Percentiles rank a stretch among this genome's conserved stretches.
Conservation (phyloP, 2,329 filamentous ascomycete species). For the Lasiodiplodia gonubiensis region DNA sequence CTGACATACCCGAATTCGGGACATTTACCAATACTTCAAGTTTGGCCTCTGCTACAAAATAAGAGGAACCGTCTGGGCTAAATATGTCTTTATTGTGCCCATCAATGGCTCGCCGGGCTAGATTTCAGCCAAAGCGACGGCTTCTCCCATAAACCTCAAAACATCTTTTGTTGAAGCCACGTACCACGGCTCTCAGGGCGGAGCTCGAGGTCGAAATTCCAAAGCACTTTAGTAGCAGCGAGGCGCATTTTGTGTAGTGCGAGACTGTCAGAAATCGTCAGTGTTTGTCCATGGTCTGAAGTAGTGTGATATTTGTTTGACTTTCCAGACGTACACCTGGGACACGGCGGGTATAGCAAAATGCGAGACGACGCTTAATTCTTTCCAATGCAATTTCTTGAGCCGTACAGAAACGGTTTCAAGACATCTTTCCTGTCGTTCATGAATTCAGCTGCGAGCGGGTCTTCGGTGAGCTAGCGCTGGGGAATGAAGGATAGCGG, state of each 20-base stretch:
- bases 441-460: constrained; percentile 31
- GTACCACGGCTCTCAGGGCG: no score
- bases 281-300: not conserved
- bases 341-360: no score
- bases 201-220: not conserved
- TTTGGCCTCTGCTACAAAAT: no score
- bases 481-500: constrained; percentile 44
- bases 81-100: no score
- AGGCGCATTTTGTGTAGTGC: not conserved
- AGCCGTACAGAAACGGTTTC: constrained; percentile 43
- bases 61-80: no score
- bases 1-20: no score
- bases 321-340: no score
- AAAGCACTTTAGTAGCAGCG: not conserved
- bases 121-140: not conserved
- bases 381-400: constrained; percentile 45
- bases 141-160: not conserved
- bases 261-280: not conserved
- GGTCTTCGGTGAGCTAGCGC: constrained; percentile 36
- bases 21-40: no score
- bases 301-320: no score
- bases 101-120: no score
- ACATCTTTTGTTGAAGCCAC: not conserved
- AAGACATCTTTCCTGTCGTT: constrained; percentile 38
- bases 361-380: constrained; percentile 35